Base-by-base conservation (phyloP, 306 rosid species). In the Quercus mongolica region DNA sequence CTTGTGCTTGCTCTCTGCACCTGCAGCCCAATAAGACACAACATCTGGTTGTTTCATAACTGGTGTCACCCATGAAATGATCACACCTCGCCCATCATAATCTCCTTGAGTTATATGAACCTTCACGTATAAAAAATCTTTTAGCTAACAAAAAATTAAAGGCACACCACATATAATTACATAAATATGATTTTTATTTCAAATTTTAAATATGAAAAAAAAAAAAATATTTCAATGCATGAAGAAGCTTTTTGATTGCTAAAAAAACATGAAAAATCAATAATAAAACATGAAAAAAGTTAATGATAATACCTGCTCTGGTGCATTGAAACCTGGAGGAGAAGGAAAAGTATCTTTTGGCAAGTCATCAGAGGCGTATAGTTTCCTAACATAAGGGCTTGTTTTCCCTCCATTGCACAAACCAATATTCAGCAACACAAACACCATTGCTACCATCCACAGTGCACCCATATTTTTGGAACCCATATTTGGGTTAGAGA, bases 101-200 rank as follows among this genome's bases (percentile, higher is more conserved):
- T 65, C 71, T 3, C 71, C 71, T 33, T 65, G 71, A 20, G 71
- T 65, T 31, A 65, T 65, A 65, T 65, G 71, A 18, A 65, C 71
- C 71, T 65, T 41, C 71, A 65, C 1, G 17, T 15, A 25, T 28
- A 63, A 0, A 19, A 62, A 14, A 63, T 59, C 25, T 23, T 9
- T 49, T 49, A 61, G 26, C 33, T 4, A 25, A 61, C 19, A 61
- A 25, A 4, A 61, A 3, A 10, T 20, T 20, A 25, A 0, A 61
- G 13, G 14, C 13, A 23, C 8, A 57, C 10, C 1, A 10, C 63
- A 6, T n/a, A n/a, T 20, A n/a, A 8, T 49, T 49, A 2, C 26
- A 57, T 21, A 21, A 23, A 2, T 10, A 59, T 13, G 14, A 49
- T 41, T 41, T 41, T 41, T 41, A 12, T 49, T 49, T 49, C 23